These are phyloP conservation scores for Pleurotus citrinopileatus DNA, from an alignment of 768 basidiomycete species.

Conservation along the genomic window DNA sequence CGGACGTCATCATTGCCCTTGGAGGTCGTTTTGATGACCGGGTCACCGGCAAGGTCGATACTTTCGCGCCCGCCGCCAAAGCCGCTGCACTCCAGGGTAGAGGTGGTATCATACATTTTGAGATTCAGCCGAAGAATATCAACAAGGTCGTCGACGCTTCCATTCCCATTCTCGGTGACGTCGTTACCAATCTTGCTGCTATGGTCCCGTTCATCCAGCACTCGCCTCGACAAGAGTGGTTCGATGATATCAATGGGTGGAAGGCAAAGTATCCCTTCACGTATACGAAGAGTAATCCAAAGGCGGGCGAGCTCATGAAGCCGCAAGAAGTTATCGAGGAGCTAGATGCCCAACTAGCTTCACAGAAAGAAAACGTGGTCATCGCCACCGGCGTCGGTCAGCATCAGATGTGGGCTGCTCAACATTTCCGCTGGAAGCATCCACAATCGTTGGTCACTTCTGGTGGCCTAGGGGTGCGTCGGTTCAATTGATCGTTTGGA, in stretches of 20 bases:
- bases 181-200: conserved; percentile 74
- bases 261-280: conserved; percentile 91
- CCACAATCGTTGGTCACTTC: conserved; percentile 90
- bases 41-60: conserved; percentile 86
- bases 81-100: conserved; percentile 82
- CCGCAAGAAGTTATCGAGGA: conserved; percentile 97
- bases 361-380: conserved; percentile 84
- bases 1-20: conserved; percentile 96
- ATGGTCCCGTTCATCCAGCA: conserved; percentile 78
- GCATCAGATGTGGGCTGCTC: conserved; percentile 99
- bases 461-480: conserved; percentile 87
- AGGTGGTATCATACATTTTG: conserved; percentile 99
- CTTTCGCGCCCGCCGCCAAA: conserved; percentile 88
- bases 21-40: conserved; percentile 98
- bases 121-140: conserved; percentile 97
- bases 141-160: conserved; percentile 98
- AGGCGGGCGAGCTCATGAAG: conserved; percentile 73
- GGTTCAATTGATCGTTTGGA: conserved; percentile 11
- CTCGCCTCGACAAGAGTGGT: conserved; percentile 75
- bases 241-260: conserved; percentile 78
- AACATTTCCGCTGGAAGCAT: conserved; percentile 86
- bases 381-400: conserved; percentile 96
- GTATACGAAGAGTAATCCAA: conserved; percentile 54
- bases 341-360: conserved; percentile 74
- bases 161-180: conserved; percentile 93